phyloP scores from a whole-genome alignment of 257 asterid species.

The Petunia secreta region DNA sequence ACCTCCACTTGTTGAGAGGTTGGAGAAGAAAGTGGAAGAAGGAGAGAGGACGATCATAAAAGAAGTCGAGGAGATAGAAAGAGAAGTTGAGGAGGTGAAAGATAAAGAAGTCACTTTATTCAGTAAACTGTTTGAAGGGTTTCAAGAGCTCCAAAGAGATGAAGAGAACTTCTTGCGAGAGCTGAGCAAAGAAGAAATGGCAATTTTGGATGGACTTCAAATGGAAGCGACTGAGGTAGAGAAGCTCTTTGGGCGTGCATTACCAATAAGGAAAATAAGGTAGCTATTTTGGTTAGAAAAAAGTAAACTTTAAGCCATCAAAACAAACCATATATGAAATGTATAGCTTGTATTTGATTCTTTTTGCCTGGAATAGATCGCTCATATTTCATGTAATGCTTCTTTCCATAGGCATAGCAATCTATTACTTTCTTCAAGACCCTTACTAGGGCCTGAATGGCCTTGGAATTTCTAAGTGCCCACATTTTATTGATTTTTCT shows the following conservation, averaged over 20 bases:
- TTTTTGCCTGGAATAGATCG: slow-evolving; percentile 13
- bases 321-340: neutral
- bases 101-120: slow-evolving; percentile 63
- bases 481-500: neutral
- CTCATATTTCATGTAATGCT: neutral
- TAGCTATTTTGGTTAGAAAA: slow-evolving; percentile 31
- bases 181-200: slow-evolving; percentile 87
- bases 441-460: neutral
- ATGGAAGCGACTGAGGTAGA: slow-evolving; percentile 92
- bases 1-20: slow-evolving; percentile 87
- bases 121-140: slow-evolving; percentile 63
- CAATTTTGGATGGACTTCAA: slow-evolving; percentile 63
- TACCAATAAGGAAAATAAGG: slow-evolving; percentile 79
- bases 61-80: slow-evolving; percentile 85
- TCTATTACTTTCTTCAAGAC: neutral
- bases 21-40: slow-evolving; percentile 92
- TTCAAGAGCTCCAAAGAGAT: slow-evolving; percentile 70
- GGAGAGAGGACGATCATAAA: slow-evolving; percentile 81
- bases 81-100: slow-evolving; percentile 65
- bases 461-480: neutral
- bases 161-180: slow-evolving; percentile 67
- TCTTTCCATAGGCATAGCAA: neutral
- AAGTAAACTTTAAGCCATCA: neutral
- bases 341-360: neutral
- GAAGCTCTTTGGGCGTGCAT: slow-evolving; percentile 69